Evolutionary conservation across 495 filamentous ascomycete species (phyloP), one percentile per base, ranked within the genome.

Genomic region (Tuber microsphaerosporum): DNA sequence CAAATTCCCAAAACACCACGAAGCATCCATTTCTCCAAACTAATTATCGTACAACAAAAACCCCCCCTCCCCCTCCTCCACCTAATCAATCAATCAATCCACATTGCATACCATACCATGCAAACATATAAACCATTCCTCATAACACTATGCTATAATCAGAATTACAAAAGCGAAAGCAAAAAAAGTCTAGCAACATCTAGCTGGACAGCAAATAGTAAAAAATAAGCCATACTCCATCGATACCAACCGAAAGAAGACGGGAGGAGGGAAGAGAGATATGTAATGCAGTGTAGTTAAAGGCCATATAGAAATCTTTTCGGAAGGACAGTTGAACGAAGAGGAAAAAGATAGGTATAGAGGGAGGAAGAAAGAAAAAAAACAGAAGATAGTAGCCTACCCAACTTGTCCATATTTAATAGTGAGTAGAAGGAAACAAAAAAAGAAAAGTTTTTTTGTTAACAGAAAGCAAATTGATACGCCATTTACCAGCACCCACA

Each of bases 91-190:
- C 46, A 9, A 41, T 19, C 16, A 26, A 70, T 42, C 46, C 70
- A 61, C 45, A 74, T 71, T 2, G 46, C 68, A 20, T 31, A 72
- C 41, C 26, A 34, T 34, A 16, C 73, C 73, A 70, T 39, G 73
- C 26, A 39, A 43, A 20, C 56, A 31, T 71, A 70, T 26, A 70
- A 42, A 74, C 37, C 37, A 74, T 39, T 71, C 42, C 31, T 42
- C 42, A 37, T 43, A 43, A 70, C 17, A 42, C 72, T 70, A 43
- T 39, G 31, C 34, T 26, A 70, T 34, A 37, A 74, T 31, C 12
- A 34, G 70, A 71, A 31, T 45, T 45, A 71, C 70, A 41, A 71
- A 9, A 41, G 14, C 4, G 26, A 31, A 45, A 22, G 34, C 12
- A 71, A 45, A 71, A 14, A 31, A 42, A 20, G 39, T 42, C 70